These are phyloP conservation scores for Phellinidium pouzarii DNA, from an alignment of 1,284 basidiomycete species.

Conservation along the genomic window DNA sequence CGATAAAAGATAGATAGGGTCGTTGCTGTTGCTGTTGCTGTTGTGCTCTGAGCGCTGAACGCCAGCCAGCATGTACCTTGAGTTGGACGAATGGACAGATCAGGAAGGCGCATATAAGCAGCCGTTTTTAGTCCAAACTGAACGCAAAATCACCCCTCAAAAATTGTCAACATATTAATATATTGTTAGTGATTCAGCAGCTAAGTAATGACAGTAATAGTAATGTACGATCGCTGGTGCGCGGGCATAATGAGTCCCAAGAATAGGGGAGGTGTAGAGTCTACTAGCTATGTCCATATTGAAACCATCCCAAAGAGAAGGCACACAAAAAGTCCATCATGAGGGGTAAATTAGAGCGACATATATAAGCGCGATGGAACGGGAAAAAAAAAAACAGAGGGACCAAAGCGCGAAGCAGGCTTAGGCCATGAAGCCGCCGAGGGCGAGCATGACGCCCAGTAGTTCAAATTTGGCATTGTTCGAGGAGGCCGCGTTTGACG, in stretches of 20 bases:
- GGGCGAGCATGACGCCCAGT: constrained; percentile 25
- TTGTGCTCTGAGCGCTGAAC: too few relatives aligned
- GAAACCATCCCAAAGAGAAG: background rate
- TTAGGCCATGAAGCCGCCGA: constrained; percentile 28
- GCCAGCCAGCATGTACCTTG: background rate
- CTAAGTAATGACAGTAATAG: background rate
- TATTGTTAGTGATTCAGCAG: background rate
- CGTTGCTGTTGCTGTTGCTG: too few relatives aligned
- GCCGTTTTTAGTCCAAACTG: too few relatives aligned
- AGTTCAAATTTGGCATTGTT: constrained; percentile 25
- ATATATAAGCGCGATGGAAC: background rate
- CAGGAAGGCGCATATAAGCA: background rate
- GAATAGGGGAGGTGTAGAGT: background rate
- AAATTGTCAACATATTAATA: background rate
- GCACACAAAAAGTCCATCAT: background rate
- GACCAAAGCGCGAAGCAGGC: too few relatives aligned
- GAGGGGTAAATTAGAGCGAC: background rate
- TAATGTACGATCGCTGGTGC: background rate
- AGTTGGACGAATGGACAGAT: background rate
- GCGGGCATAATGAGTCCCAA: background rate
- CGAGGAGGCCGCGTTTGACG: too few relatives aligned
- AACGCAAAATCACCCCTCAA: background rate
- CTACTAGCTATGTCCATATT: background rate
- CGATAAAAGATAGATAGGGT: background rate
- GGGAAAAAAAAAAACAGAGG: too few relatives aligned